These are phyloP conservation scores for Anthracocystis panici-leucophaei DNA, from an alignment of 1,284 basidiomycete genomes.

Conservation along the genomic window DNA sequence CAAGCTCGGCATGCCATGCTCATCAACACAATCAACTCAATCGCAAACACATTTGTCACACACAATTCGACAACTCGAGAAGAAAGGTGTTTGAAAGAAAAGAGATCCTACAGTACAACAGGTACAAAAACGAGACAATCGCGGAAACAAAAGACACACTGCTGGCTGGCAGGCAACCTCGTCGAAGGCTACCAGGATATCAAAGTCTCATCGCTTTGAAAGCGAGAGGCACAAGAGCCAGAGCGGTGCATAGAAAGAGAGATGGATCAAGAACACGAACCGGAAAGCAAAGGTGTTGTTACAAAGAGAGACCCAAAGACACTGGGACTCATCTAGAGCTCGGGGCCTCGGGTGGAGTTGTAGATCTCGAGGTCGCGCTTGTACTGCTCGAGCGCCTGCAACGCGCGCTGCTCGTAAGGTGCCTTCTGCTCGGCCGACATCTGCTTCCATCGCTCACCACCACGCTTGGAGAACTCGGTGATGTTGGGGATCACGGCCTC, in stretches of 20 bases:
- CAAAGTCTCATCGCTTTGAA: background rate
- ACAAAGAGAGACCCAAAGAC: conserved; percentile 12
- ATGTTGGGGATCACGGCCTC: conserved; percentile 38
- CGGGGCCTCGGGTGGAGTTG: conserved; percentile 37
- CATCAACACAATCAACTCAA: background rate
- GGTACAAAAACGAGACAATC: conserved; percentile 18
- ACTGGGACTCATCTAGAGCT: conserved; percentile 22
- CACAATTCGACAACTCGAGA: background rate
- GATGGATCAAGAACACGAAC: background rate
- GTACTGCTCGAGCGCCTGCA: conserved; percentile 52
- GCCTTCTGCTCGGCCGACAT: conserved; percentile 54
- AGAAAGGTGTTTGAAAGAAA: conserved; percentile 22
- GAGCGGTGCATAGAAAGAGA: background rate
- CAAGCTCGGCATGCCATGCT: too few relatives aligned
- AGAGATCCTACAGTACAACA: conserved; percentile 36
- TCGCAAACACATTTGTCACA: background rate
- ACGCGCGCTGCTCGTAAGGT: conserved; percentile 52
- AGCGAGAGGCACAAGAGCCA: conserved; percentile 7
- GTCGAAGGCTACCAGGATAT: conserved; percentile 1
- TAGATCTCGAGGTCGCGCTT: conserved; percentile 50
- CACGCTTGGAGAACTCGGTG: conserved; percentile 49
- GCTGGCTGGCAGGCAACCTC: background rate
- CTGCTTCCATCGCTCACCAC: conserved; percentile 56
- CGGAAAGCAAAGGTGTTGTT: conserved; percentile 13
- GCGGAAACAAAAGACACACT: background rate